Conservation (phyloP, 2,329 filamentous ascomycete species). For the Cladorrhinum sp. region DNA sequence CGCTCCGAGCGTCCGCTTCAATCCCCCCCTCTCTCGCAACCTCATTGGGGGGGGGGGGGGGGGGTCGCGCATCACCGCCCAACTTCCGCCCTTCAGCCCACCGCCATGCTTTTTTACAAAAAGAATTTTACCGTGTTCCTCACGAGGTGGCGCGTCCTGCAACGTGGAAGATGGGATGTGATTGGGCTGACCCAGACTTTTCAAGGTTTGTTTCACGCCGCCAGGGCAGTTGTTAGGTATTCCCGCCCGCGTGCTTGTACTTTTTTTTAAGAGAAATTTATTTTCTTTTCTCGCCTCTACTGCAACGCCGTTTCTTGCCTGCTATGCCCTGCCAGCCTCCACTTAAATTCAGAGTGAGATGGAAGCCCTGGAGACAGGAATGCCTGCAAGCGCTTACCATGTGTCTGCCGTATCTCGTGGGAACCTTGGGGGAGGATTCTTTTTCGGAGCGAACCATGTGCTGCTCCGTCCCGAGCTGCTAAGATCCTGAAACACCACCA, state of each 20-base stretch:
- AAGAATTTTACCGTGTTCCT: background rate
- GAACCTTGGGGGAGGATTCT: background rate
- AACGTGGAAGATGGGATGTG: background rate
- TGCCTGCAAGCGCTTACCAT: background rate
- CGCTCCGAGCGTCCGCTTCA: background rate
- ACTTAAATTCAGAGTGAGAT: background rate
- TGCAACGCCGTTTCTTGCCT: background rate
- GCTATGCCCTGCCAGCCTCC: background rate
- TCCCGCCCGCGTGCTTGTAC: background rate
- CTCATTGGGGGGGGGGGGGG: background rate
- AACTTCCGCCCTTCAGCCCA: background rate
- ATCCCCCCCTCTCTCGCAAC: background rate
- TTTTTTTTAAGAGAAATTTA: background rate
- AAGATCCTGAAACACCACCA: background rate
- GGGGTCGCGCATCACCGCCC: background rate
- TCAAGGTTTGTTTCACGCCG: background rate
- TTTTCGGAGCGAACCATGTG: background rate
- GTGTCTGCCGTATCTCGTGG: background rate
- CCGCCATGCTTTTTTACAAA: background rate
- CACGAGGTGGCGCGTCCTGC: background rate
- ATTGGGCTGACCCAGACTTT: background rate
- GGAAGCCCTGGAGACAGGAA: background rate
- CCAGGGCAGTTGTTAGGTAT: background rate
- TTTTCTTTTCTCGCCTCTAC: background rate
- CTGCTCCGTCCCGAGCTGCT: background rate